Evolutionary conservation across 345 rosid genomes (phyloP), one percentile per base, ranked within the genome.

Genomic region (Eutrema japonicum): DNA sequence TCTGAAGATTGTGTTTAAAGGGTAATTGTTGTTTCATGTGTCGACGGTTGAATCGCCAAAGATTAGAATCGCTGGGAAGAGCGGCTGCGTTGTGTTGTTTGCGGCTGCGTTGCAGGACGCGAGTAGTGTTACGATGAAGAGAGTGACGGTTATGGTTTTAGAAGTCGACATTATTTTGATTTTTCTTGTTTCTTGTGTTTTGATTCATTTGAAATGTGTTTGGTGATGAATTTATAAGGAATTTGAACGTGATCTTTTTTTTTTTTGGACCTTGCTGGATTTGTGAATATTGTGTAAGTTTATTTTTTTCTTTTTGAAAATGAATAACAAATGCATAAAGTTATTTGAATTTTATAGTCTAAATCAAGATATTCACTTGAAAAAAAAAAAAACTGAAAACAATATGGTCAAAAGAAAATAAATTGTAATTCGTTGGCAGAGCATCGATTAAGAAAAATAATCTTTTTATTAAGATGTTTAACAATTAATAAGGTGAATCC

Each of bases 21-120:
- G 64, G 80, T 61, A 69, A 4, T 78, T 61, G 66, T 78, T 78
- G 65, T 78, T 77, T 7, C 80, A 73, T 65, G 80, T 57, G 62
- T 77, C 80, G 1, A 72, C 68, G 2, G 77, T 71, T 51, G 81
- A 78, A 47, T 78, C 81, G 6, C 77, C 81, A 9, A 78, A 78
- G 10, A 71, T 68, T 26, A 78, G 56, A 27, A 77, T 71, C 13
- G 80, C 80, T 27, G 80, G 69, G 42, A 77, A 76, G 6, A 61
- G 69, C 29, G 79, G 74, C 43, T 68, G 2, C 0, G 61, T 46
- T 37, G 70, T 37, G 0, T 29, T 35, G 56, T 75, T 75, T 60
- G 11, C 9, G 48, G 61, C 56, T 60, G 73, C 79, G 51, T 62
- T 68, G 27, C 64, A 53, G 13, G 35, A 59, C 22, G 68, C 55